A percentile compares a stretch with the other conserved stretches of the same genome.
These are phyloP conservation scores for Purpureocillium takamizusanense DNA, from an alignment of 2,329 filamentous ascomycete species.

Conservation along the genomic window DNA sequence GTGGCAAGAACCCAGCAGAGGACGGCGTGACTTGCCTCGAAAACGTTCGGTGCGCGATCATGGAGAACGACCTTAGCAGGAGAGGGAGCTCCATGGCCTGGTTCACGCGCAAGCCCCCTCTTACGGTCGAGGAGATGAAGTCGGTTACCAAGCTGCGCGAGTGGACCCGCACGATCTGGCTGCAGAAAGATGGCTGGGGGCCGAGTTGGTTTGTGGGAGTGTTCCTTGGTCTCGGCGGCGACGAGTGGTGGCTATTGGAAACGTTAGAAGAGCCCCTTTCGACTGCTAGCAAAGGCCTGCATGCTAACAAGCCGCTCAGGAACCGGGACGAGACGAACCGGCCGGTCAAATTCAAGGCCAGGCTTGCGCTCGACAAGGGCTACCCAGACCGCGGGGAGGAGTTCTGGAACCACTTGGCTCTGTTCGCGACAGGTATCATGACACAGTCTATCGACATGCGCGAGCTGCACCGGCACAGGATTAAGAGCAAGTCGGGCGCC, in stretches of 20 bases:
- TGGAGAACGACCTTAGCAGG: slow-evolving; percentile 52
- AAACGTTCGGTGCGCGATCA: slow-evolving; percentile 49
- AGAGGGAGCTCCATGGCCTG: slow-evolving; percentile 57
- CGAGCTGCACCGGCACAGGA: slow-evolving; percentile 34
- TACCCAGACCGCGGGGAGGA: slow-evolving; percentile 34
- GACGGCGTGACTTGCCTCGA: slow-evolving; percentile 52
- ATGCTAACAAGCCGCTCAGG: slow-evolving; percentile 13
- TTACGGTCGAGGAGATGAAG: slow-evolving; percentile 46
- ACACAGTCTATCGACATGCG: slow-evolving; percentile 39
- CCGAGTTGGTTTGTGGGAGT: slow-evolving; percentile 64
- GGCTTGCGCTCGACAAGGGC: slow-evolving; percentile 33
- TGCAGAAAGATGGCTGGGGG: slow-evolving; percentile 64
- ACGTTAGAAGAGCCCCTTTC: slow-evolving; percentile 31
- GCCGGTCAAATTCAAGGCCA: slow-evolving; percentile 22
- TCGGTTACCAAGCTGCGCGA: slow-evolving; percentile 54
- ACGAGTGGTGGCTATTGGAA: slow-evolving; percentile 71
- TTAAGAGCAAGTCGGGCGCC: slow-evolving; percentile 28
- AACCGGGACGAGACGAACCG: slow-evolving; percentile 16
- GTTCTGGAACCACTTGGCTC: slow-evolving; percentile 44
- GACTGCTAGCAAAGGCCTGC: too few relatives aligned
- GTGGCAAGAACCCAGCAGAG: slow-evolving; percentile 42
- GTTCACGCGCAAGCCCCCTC: slow-evolving; percentile 39
- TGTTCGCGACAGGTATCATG: slow-evolving; percentile 42
- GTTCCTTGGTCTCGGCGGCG: slow-evolving; percentile 61
- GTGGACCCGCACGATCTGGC: slow-evolving; percentile 56